These are phyloP conservation scores for Talaromyces sp. DNA, from an alignment of 2,329 filamentous ascomycete genomes.

Conservation along the genomic window DNA sequence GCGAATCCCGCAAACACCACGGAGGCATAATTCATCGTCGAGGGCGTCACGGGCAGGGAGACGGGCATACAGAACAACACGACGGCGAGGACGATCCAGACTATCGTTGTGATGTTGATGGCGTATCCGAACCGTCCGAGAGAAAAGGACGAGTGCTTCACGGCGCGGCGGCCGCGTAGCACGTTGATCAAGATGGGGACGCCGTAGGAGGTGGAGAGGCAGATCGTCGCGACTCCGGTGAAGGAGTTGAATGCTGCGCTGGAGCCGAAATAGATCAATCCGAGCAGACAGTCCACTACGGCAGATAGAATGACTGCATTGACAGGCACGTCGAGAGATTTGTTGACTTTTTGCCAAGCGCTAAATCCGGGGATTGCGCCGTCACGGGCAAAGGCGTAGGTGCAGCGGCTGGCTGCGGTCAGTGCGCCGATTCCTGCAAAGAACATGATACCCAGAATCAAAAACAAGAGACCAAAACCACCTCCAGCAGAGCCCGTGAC, in stretches of 20 bases:
- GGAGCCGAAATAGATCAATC: constrained; percentile 75
- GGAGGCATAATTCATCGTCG: constrained; percentile 63
- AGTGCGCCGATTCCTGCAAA: constrained; percentile 73
- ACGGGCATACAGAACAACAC: constrained; percentile 74
- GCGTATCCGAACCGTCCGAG: constrained; percentile 64
- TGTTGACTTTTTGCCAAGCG: constrained; percentile 64
- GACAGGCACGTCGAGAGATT: constrained; percentile 64
- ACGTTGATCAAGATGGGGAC: constrained; percentile 71
- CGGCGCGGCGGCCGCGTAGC: constrained; percentile 60
- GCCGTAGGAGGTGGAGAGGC: constrained; percentile 70
- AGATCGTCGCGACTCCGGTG: constrained; percentile 76
- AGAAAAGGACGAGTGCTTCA: constrained; percentile 64
- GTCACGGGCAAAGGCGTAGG: constrained; percentile 71
- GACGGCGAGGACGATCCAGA: constrained; percentile 67
- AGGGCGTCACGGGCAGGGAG: constrained; percentile 54
- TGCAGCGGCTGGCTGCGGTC: constrained; percentile 70
- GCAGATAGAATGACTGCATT: constrained; percentile 67
- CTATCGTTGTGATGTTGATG: constrained; percentile 65
- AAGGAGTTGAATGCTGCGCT: constrained; percentile 75
- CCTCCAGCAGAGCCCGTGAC: constrained; percentile 69
- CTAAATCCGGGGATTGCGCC: constrained; percentile 68
- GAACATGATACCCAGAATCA: constrained; percentile 71
- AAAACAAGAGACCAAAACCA: constrained; percentile 70
- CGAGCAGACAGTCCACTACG: constrained; percentile 64
- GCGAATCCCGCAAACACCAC: constrained; percentile 64